Evolutionary conservation across 441 rosid genomes (phyloP).

Genomic region (Erodium moschatum): DNA sequence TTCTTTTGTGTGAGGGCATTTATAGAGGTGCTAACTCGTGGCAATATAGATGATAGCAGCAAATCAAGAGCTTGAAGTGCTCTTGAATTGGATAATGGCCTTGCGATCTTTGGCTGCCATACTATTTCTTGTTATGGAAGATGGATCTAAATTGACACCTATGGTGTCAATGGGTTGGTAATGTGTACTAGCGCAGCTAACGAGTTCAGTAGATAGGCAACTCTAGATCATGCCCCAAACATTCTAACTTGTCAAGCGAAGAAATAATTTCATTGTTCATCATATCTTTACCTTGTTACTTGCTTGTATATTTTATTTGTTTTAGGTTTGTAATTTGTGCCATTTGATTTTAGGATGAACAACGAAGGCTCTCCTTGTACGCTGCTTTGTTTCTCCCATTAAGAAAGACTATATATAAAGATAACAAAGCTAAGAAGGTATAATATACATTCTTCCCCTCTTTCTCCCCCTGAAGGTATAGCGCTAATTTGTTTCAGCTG

Average conservation of each 20-base stretch:
- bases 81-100: no score
- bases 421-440: constrained; percentile 64
- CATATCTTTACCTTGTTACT: neutral
- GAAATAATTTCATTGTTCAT: no score
- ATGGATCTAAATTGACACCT: no score
- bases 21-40: neutral
- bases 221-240: no score
- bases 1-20: neutral
- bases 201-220: no score
- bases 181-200: no score
- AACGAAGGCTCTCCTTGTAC: constrained; percentile 63
- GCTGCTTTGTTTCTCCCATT: constrained; percentile 82
- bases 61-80: neutral
- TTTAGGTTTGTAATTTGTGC: constrained; percentile 18
- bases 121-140: no score
- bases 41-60: neutral
- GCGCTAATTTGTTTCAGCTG: neutral
- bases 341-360: constrained; percentile 49
- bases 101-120: no score
- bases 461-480: neutral
- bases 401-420: constrained; percentile 40
- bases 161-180: no score
- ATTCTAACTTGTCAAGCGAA: no score
- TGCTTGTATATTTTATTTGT: neutral
- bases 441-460: neutral